Base-by-base conservation (phyloP, 106 monocot species). In the Acorus calamus region DNA sequence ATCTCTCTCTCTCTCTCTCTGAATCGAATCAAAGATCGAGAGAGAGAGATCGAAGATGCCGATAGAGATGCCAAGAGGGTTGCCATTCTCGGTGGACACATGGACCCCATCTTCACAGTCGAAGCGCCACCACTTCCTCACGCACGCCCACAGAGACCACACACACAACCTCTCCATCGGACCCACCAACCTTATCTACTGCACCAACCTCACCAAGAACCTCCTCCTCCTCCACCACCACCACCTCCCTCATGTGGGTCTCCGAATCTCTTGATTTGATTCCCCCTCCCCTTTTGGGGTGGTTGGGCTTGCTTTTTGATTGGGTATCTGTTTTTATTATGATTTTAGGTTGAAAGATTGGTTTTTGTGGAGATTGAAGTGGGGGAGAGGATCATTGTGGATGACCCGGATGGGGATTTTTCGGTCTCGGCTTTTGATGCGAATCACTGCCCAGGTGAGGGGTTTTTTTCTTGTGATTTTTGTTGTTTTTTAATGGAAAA, bases 31-130 rank as follows among this genome's bases (percentile, higher is more conserved):
- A n/a, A n/a, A n/a, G n/a, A n/a, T n/a, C n/a, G n/a, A n/a, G n/a
- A n/a, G n/a, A n/a, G n/a, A n/a, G n/a, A n/a, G n/a, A n/a, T n/a
- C n/a, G n/a, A 11, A 50, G 76, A 98, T 98, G 98, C 91, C 98
- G 76, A 87, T 98, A 54, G 98, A 98, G 73, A 98, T 88, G 79
- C 98, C 98, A 46, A 78, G 60, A 14, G 88, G 98, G 0, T 79
- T 98, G 8, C 88, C 98, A 3, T 98, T 98, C 92, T 86, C 98
- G 49, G 91, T 98, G 57, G 98, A 98, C 62, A 98, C 98, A 44
- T 98, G 98, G 98, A 86, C 77, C n/a, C 60, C 78, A 11, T 64
- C 70, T 6, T 78, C 91, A 11, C 43, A 48, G 44, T 60, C 72
- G 73, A 91, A 88, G 88, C 78, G 98, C 6, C 76, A 92, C 73